These are phyloP conservation scores for Dendrocalamus sinicus DNA, from an alignment of 176 grass and related monocot genomes.

Conservation along the genomic window DNA sequence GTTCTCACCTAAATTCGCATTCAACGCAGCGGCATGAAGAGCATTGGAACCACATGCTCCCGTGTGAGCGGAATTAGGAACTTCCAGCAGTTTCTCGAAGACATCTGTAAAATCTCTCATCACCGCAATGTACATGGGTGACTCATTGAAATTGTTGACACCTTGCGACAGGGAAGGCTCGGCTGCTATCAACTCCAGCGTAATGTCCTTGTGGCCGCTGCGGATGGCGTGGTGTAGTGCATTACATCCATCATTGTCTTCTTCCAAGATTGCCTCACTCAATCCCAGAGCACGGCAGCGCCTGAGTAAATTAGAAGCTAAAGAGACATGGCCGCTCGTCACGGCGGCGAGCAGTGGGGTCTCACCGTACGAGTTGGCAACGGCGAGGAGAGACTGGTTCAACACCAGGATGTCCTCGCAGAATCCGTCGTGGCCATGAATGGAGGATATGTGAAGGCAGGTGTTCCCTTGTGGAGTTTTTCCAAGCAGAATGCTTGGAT, in stretches of 20 bases:
- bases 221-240: conserved; percentile 22
- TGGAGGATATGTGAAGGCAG: conserved; percentile 39
- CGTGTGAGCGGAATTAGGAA: neutral
- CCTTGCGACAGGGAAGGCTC: neutral
- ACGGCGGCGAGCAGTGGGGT: no score
- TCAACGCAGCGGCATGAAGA: conserved; percentile 29
- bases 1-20: no score
- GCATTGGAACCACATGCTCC: neutral
- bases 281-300: accelerated
- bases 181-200: neutral
- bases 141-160: neutral
- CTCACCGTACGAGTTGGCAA: neutral
- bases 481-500: conserved; percentile 4
- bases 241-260: conserved; percentile 1
- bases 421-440: neutral
- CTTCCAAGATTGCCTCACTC: neutral
- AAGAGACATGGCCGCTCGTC: neutral
- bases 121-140: conserved; percentile 19
- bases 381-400: neutral
- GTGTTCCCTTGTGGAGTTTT: conserved; percentile 15
- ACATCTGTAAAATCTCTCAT: conserved; percentile 1
- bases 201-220: neutral
- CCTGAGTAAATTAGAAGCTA: neutral
- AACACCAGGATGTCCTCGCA: neutral
- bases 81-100: neutral